phyloP scores from a whole-genome alignment of 2,329 filamentous ascomycete genomes.

The Ceratocystis harringtonii region DNA sequence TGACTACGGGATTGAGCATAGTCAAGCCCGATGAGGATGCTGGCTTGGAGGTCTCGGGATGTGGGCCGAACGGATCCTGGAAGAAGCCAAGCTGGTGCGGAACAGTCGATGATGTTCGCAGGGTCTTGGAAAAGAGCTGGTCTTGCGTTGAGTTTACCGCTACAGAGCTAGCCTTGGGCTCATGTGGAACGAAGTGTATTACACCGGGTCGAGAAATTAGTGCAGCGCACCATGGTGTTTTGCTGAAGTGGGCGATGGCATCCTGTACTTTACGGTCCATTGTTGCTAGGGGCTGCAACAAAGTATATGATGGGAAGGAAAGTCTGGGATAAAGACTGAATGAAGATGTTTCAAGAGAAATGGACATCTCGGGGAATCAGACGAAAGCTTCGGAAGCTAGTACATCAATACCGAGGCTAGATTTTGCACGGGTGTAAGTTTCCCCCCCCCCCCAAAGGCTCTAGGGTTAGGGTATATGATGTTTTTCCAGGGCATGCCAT shows the following conservation, averaged over 20 bases:
- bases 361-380: no score
- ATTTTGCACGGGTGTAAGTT: no score
- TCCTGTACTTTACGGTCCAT: not conserved
- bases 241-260: conserved; percentile 13
- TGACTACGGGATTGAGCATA: conserved; percentile 17
- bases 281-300: not conserved
- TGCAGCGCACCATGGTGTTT: conserved; percentile 15
- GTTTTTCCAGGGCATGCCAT: no score
- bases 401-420: no score
- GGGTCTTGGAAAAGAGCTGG: conserved; percentile 17
- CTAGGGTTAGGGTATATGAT: no score
- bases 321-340: no score
- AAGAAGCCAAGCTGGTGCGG: conserved; percentile 21
- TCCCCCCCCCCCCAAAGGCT: no score
- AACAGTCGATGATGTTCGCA: conserved; percentile 17
- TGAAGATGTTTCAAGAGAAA: no score
- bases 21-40: conserved; percentile 8
- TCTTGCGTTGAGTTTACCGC: conserved; percentile 13
- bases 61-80: conserved; percentile 13
- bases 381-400: no score
- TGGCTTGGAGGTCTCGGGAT: not conserved
- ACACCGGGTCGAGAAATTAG: conserved; percentile 7
- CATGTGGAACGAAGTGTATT: conserved; percentile 8
- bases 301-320: no score
- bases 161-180: not conserved